A percentile compares a stretch with the other conserved stretches of the same genome.
These are phyloP conservation scores for Gamsiella multidivaricata DNA, from an alignment of 192 early-diverging fungal genomes.

Conservation along the genomic window DNA sequence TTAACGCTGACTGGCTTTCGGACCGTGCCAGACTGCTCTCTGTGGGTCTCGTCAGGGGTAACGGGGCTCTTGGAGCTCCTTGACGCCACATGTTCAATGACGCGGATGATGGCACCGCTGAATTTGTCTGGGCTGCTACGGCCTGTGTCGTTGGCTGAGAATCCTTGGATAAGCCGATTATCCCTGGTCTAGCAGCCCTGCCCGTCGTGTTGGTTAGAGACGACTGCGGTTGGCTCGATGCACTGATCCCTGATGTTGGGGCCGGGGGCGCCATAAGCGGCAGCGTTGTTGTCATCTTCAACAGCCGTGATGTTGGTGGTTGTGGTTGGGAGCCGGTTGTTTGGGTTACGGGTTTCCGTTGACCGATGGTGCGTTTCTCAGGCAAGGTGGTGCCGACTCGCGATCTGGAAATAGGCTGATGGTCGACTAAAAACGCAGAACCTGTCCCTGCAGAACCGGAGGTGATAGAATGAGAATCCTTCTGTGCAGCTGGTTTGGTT, in stretches of 20 bases:
- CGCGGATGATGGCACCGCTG: background rate
- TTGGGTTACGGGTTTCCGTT: background rate
- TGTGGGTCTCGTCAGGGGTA: conserved; percentile 5
- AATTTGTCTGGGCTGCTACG: background rate
- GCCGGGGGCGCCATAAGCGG: background rate
- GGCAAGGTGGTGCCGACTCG: conserved; percentile 8
- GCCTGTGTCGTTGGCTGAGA: background rate
- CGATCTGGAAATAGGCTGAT: background rate
- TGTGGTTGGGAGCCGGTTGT: background rate
- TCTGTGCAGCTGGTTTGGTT: too few species aligned
- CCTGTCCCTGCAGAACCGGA: background rate
- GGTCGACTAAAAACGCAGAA: background rate
- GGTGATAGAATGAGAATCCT: too few species aligned
- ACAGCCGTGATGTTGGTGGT: conserved; percentile 19
- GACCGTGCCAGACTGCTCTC: conserved; percentile 12
- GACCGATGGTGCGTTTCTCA: conserved; percentile 29
- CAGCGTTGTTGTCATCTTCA: background rate
- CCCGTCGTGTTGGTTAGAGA: background rate
- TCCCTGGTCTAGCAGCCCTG: background rate
- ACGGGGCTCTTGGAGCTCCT: conserved; percentile 14
- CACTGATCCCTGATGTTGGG: background rate
- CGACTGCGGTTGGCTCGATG: background rate
- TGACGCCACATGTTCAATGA: background rate
- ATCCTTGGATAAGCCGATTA: background rate
- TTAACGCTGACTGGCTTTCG: background rate